Evolutionary conservation across 2,329 filamentous ascomycete genomes (phyloP), one percentile per base, ranked within the genome.

Genomic region (Chrysoporthe austroafricana): DNA sequence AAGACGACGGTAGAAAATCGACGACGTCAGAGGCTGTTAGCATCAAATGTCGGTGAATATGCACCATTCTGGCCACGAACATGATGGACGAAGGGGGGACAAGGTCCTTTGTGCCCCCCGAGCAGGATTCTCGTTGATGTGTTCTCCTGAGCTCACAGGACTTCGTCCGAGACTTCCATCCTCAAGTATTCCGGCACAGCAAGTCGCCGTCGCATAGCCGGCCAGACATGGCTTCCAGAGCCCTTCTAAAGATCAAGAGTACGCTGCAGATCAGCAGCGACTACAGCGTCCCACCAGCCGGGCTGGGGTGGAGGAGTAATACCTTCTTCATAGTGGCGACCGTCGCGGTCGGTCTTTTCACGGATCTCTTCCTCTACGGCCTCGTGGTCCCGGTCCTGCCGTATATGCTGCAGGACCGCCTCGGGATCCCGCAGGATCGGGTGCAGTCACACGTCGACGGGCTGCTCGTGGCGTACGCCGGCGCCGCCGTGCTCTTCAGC

Each of bases 281-380:
- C 67, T 67, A 67, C 36, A 62, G 56, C 26, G 46, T 64, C 14
- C 8, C 44, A 11, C 64, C 64, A 6, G 50, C 57, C 14, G 67
- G 67, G 1, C 71, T 78, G 8, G 69, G 66, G 34, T 86, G 84
- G 82, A 83, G 88, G n/a, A 88, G 86, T 13, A 86, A 83, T 63
- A 85, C 84, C 2, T 72, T 82, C 58, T 90, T 90, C 77, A 88
- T 89, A 70, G 74, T 88, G 50, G 76, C 81, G 7, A 88, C 86
- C 2, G 85, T 90, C 14, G 82, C 80, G 3, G 76, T 86, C 26
- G 85, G 83, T 56, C 80, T 86, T 1, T 88, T 87, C 72, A 85
- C 84, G 0, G 86, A 88, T 72, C 76, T 88, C 14, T 88, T 88
- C 73, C 79, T 89, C 1, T 89, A 88, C 73, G 85, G 84, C 1